Conservation (phyloP, 352 stramenopile genomes). For the Phytophthora pseudosyringae region DNA sequence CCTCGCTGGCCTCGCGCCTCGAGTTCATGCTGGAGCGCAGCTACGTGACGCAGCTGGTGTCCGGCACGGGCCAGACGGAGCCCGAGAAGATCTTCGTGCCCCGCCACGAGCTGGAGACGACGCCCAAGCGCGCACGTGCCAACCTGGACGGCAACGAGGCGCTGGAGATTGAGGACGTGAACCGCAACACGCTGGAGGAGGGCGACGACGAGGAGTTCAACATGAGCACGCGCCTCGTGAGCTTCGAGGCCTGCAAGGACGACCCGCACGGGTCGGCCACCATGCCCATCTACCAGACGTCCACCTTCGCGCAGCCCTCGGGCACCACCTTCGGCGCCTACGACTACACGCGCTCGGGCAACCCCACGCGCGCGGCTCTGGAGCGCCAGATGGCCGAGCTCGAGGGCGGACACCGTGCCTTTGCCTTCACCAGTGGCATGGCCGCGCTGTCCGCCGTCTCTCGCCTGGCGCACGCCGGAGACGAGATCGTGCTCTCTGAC, state of each 20-base stretch:
- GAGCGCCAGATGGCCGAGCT: slow-evolving; percentile 93
- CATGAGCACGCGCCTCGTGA: slow-evolving; percentile 78
- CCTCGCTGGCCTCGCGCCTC: slow-evolving; percentile 64
- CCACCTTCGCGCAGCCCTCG: slow-evolving; percentile 90
- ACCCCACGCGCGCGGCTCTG: slow-evolving; percentile 93
- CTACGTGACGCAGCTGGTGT: slow-evolving; percentile 87
- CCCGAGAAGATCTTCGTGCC: slow-evolving; percentile 83
- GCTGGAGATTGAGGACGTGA: slow-evolving; percentile 47
- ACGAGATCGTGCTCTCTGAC: slow-evolving; percentile 94
- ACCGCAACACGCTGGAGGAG: slow-evolving; percentile 41
- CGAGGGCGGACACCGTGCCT: slow-evolving; percentile 72
- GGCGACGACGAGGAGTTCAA: slow-evolving; percentile 58
- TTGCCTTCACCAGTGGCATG: slow-evolving; percentile 96
- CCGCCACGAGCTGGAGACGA: slow-evolving; percentile 62
- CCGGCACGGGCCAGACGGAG: slow-evolving; percentile 58
- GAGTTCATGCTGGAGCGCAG: slow-evolving; percentile 85
- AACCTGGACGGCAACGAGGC: slow-evolving; percentile 83
- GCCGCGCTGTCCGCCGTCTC: slow-evolving; percentile 93
- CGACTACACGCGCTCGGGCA: slow-evolving; percentile 94
- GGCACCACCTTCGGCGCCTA: slow-evolving; percentile 92
- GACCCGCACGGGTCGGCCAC: slow-evolving; percentile 90
- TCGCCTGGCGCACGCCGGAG: slow-evolving; percentile 88
- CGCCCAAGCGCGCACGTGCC: slow-evolving; percentile 55
- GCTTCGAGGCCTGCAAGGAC: slow-evolving; percentile 86
- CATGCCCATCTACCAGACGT: slow-evolving; percentile 95